phyloP scores from a whole-genome alignment of 2,329 filamentous ascomycete species.

The Mycosphaerella arachidis region DNA sequence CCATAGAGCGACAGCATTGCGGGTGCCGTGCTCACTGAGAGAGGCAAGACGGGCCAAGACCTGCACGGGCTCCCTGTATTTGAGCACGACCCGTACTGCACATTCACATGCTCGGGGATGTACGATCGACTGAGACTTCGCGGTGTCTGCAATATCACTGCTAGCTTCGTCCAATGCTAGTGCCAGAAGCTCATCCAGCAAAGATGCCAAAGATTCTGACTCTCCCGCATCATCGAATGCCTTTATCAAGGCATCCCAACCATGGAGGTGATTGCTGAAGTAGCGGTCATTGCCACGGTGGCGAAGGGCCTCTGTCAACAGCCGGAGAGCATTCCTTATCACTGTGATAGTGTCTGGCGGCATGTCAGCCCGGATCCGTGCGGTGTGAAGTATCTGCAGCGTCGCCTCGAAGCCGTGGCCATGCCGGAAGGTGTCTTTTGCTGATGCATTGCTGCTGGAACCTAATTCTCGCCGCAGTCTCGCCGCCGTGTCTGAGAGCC shows the following conservation, averaged over 20 bases:
- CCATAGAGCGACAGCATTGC: constrained; percentile 25
- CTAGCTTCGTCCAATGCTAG: background rate
- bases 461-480: constrained; percentile 20
- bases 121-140: background rate
- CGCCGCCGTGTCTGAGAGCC: constrained; percentile 16
- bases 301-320: constrained; percentile 70
- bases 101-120: background rate
- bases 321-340: constrained; percentile 28
- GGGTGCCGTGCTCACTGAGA: background rate
- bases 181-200: background rate
- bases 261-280: constrained; percentile 71
- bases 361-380: constrained; percentile 12
- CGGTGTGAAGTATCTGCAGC: constrained; percentile 18
- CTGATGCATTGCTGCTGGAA: constrained; percentile 7
- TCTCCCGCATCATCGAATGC: constrained; percentile 49
- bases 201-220: background rate
- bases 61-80: background rate
- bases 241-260: constrained; percentile 73
- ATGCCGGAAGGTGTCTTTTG: constrained; percentile 31
- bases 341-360: constrained; percentile 11
- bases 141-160: background rate
- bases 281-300: constrained; percentile 85
- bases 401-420: constrained; percentile 28
- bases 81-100: background rate
- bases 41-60: background rate